phyloP scores from a whole-genome alignment of 2,329 filamentous ascomycete genomes.

The Claviceps arundinis region DNA sequence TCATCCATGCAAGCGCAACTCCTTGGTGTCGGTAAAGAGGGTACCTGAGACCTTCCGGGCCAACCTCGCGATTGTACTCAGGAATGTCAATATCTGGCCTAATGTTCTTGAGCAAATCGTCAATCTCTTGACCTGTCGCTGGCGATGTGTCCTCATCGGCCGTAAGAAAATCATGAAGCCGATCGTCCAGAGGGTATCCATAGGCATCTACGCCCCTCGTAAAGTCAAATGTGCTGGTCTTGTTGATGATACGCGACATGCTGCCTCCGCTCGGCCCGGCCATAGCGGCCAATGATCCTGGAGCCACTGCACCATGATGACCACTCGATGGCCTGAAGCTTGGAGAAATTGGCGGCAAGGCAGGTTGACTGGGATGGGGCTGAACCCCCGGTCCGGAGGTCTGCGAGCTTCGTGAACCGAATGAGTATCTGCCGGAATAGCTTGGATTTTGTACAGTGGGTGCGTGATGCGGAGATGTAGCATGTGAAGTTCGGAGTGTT shows the following conservation, averaged over 20 bases:
- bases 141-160: slow-evolving; percentile 22
- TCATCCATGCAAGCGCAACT: slow-evolving; percentile 72
- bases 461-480: not conserved
- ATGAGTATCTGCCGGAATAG: not conserved
- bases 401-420: not conserved
- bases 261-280: slow-evolving; percentile 4
- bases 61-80: slow-evolving; percentile 49
- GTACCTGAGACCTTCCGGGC: slow-evolving; percentile 54
- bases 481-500: not conserved
- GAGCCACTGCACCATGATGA: not conserved
- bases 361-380: not conserved
- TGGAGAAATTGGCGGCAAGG: not conserved
- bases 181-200: slow-evolving; percentile 23
- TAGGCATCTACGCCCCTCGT: slow-evolving; percentile 19
- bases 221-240: slow-evolving; percentile 25
- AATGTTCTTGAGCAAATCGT: slow-evolving; percentile 58
- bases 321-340: not conserved
- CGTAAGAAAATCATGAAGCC: slow-evolving; percentile 20
- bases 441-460: not conserved
- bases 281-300: not conserved
- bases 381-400: not conserved
- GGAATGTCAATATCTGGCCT: slow-evolving; percentile 55
- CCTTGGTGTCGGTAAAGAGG: slow-evolving; percentile 72
- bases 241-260: slow-evolving; percentile 24
- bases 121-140: slow-evolving; percentile 48